Percentiles rank a stretch among this genome's conserved stretches.
Conservation (phyloP, 768 basidiomycete species). For the Russula emetica region DNA sequence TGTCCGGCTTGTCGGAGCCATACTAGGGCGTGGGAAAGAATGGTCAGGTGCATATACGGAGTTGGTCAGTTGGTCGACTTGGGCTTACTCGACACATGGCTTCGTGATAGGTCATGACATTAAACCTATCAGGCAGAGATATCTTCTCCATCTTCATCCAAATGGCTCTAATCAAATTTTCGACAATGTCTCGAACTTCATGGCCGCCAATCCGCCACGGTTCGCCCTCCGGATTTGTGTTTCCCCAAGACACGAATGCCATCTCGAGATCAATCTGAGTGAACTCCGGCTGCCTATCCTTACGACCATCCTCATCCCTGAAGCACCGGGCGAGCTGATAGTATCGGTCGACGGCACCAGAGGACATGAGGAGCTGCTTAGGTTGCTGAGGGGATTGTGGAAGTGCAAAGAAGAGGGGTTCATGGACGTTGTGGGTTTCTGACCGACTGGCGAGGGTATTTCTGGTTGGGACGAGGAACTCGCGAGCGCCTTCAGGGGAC, state of each 20-base stretch:
- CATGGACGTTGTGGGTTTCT: constrained; percentile 33
- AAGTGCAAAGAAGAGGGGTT: constrained; percentile 74
- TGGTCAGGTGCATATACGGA: constrained; percentile 24
- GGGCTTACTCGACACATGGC: constrained; percentile 86
- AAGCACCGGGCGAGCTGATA: constrained; percentile 94
- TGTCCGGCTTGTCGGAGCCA: constrained; percentile 94
- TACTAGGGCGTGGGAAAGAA: constrained; percentile 47
- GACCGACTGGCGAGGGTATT: constrained; percentile 5
- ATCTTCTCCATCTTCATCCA: constrained; percentile 70
- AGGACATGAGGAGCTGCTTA: constrained; percentile 88
- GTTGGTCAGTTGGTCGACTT: neutral
- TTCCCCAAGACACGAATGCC: constrained; percentile 87
- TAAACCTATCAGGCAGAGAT: constrained; percentile 57
- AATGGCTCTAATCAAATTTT: constrained; percentile 65
- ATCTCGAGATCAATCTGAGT: constrained; percentile 97
- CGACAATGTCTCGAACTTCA: constrained; percentile 76
- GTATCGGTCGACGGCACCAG: constrained; percentile 85
- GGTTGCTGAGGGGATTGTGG: constrained; percentile 96
- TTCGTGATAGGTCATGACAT: constrained; percentile 82
- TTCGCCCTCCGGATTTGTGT: constrained; percentile 30
- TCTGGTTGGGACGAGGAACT: constrained; percentile 42
- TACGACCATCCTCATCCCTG: constrained; percentile 91
- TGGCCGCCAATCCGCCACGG: constrained; percentile 82
- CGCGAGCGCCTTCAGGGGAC: constrained; percentile 90
- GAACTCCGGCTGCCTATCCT: constrained; percentile 95